phyloP scores from a whole-genome alignment of 2,329 filamentous ascomycete species.

The Colletotrichum spinosum region DNA sequence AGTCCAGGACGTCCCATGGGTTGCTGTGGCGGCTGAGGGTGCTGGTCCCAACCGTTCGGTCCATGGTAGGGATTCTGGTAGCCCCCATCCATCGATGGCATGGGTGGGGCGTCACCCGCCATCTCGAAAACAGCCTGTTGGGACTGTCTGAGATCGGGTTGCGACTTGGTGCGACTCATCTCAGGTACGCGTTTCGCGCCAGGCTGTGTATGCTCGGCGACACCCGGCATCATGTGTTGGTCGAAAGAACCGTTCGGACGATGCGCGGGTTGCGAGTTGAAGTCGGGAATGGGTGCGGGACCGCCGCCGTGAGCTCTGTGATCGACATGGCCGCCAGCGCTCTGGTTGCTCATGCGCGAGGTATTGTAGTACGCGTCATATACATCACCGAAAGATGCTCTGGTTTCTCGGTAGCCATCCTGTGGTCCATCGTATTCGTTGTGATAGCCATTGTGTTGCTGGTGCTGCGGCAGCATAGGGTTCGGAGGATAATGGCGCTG shows the following conservation, averaged over 20 bases:
- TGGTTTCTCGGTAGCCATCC: slow-evolving; percentile 46
- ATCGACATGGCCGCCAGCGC: slow-evolving; percentile 37
- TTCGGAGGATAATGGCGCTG: slow-evolving; percentile 63
- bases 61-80: slow-evolving; percentile 37
- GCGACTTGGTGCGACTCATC: slow-evolving; percentile 72
- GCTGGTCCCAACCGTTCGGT: slow-evolving; percentile 36
- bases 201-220: slow-evolving; percentile 56
- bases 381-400: slow-evolving; percentile 40
- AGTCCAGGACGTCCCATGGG: slow-evolving; percentile 40
- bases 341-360: slow-evolving; percentile 43
- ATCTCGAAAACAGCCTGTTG: slow-evolving; percentile 81
- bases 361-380: slow-evolving; percentile 42
- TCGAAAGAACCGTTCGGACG: slow-evolving; percentile 58
- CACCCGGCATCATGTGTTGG: slow-evolving; percentile 55
- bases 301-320: slow-evolving; percentile 38
- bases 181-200: slow-evolving; percentile 64
- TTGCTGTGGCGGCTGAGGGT: slow-evolving; percentile 16
- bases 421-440: slow-evolving; percentile 47
- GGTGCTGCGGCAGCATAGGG: slow-evolving; percentile 50
- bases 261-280: slow-evolving; percentile 48
- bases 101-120: slow-evolving; percentile 69
- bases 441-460: slow-evolving; percentile 39
- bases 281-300: slow-evolving; percentile 51
- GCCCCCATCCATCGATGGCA: slow-evolving; percentile 58
- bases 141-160: slow-evolving; percentile 72